Evolutionary conservation across 805 yeast genomes (phyloP), one percentile per base, ranked within the genome.

Genomic region (Wickerhamiella hasegawae): DNA sequence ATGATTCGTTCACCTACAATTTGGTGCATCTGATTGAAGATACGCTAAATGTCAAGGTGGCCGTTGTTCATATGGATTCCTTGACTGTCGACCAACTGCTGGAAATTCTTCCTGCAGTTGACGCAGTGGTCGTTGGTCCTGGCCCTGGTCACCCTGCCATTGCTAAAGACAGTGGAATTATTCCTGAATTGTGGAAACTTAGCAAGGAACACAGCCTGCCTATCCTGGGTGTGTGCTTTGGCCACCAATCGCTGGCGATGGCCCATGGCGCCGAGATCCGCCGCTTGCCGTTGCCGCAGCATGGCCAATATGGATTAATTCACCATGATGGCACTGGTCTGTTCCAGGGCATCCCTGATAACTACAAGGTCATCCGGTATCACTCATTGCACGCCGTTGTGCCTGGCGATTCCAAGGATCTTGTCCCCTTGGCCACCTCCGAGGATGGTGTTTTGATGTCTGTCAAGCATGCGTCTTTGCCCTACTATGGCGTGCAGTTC

Each of bases 1-100:
- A 90, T 53, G 99, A 90, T 55, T 87, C 97, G 2, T 90, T 87
- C 63, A 79, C 95, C 4, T 80, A 70, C 57, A 90, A 90, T 52
- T 66, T 90, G 33, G 68, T 69, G 26, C 64, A 68, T 33, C 65
- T 87, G 16, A 55, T 85, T 18, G 68, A 66, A 41, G 22, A 27
- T 16, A 31, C 32, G 9, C 6, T 29, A 4, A 59, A 57, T 1
- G 61, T 62, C 20, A 44, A 55, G n/a, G 76, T 74, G 3, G 50
- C 61, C 27, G 70, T 76, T 9, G 69, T 76, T 23, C 79, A 73
- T 48, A 74, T 76, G 51, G 83, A 79, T 48, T 57, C 75, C 0
- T 58, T 68, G 17, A 36, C 56, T 1, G 40, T 44, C 2, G 56
- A 33, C 9, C 40, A 53, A 27, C 59, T 78, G 33, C 44, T 46